Base-by-base conservation (phyloP, 1,284 basidiomycete species). In the Moesziomyces globuligerus region DNA sequence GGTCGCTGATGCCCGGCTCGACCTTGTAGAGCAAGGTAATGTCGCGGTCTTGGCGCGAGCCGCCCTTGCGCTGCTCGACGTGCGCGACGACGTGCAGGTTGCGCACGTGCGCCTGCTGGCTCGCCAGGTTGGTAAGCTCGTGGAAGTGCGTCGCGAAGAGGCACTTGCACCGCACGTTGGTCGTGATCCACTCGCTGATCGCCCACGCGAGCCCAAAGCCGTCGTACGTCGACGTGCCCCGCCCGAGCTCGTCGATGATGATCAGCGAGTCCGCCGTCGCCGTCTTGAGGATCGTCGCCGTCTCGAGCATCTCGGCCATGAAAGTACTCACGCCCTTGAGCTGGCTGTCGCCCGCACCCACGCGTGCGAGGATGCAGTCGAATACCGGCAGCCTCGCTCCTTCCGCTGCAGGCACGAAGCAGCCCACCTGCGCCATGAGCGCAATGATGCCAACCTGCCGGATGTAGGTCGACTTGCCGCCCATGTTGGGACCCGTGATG, bases 261-360 rank as follows among this genome's bases (percentile, higher is more conserved):
- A 99, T 91, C 39, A 99, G 85, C 1, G 94, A 97, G 83, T 98
- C 90, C 71, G 89, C 89, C 0, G 93, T 92, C 2, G 96, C 94
- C 34, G 92, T 80, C 78, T 91, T 88, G 43, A 98, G 87, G 76
- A 99, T 98, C 0, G 93, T 94, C 0, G 96, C 94, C 0, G 94
- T 98, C 83, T 95, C 93, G 11, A 95, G 86, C 96, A 98, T 99
- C 84, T 99, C 96, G 3, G 94, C 94, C 95, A 98, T 98, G 82
- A 98, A 99, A 0, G 96, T 99, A 26, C 93, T 96, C 4, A 98
- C 92, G 17, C 95, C 96, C 83, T 98, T 98, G 40, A 98, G 85
- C 83, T 98, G 94, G 82, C 91, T 94, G 81, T 98, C 96, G 0
- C 96, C 96, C 0, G 96, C 96, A 7, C 96, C 96, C 1, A 99